Base-by-base conservation (phyloP, 305 asterid genomes). In the Fraxinus greggii region DNA sequence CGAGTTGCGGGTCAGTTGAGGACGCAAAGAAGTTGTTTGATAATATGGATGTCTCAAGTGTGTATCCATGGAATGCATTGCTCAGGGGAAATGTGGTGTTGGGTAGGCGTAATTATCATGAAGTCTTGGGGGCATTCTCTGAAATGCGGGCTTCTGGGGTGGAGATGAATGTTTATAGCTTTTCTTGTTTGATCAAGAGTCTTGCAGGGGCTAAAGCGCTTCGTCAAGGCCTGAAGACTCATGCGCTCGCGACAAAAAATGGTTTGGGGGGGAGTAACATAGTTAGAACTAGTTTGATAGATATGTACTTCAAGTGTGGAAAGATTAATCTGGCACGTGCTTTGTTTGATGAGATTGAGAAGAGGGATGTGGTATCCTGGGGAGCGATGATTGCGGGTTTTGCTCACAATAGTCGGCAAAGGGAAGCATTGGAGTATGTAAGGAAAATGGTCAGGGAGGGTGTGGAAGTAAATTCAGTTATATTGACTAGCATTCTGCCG, bases 301-400 rank as follows among this genome's bases (percentile, higher is more conserved):
- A 95, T 79, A 90, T 91, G 98, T 95, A 95, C 73, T 95, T 92
- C 87, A 95, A 95, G 82, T 95, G 99, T 80, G 98, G 97, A 36
- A 95, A 91, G 85, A 78, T 92, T 84, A 93, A 86, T 87, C 88
- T 92, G 73, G 99, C 97, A 0, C 31, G 88, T 59, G 78, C 78
- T 5, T 76, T 90, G 6, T 93, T 94, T 79, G 93, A 92, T 79
- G 99, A 94, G 78, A 77, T 90, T 13, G 92, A 88, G 83, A 91
- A 90, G 65, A 89, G 93, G 82, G 97, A 95, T 87, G 93, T 94
- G 69, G 99, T 94, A 63, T 85, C 89, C 28, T 95, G 98, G 98
- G 97, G 97, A 54, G 90, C 94, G 0, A 86, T 94, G 92, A 94
- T 95, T n/a, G 93, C 98, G 0, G 98, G 97, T 70, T 92, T 95